Percentiles rank a stretch among this genome's conserved stretches.
phyloP scores from a whole-genome alignment of 768 basidiomycete species.

The Dentipellis fragilis region DNA sequence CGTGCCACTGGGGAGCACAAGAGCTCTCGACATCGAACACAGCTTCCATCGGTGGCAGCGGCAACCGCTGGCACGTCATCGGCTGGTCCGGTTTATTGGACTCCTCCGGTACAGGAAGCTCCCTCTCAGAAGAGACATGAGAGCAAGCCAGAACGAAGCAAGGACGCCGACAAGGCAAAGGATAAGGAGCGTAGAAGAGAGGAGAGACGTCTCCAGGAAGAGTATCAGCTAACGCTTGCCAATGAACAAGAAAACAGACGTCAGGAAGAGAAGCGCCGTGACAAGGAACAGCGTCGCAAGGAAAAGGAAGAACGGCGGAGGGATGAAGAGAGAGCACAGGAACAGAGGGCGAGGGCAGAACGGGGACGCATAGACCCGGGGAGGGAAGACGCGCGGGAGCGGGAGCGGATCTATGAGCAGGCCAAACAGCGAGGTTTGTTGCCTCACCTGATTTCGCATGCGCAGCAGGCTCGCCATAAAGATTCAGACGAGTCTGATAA shows the following conservation, averaged over 20 bases:
- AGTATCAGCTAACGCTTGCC: conserved; percentile 3
- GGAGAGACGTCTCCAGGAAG: conserved; percentile 11
- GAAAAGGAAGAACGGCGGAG: conserved; percentile 12
- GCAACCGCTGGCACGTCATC: not conserved
- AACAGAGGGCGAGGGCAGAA: conserved; percentile 14
- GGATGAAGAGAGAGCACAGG: conserved; percentile 11
- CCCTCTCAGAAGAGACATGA: conserved; percentile 14
- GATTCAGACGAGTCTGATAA: conserved; percentile 15
- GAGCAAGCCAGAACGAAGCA: conserved; percentile 17
- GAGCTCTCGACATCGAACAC: conserved; percentile 9
- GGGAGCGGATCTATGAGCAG: conserved; percentile 1
- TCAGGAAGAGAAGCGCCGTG: conserved; percentile 13
- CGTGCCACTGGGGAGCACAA: conserved; percentile 8
- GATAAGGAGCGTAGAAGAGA: conserved; percentile 11
- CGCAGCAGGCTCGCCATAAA: conserved; percentile 10
- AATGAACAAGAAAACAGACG: conserved; percentile 10
- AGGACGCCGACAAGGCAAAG: conserved; percentile 16
- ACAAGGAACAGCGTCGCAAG: conserved; percentile 11
- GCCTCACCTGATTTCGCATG: conserved; percentile 4
- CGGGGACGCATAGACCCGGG: conserved; percentile 1
- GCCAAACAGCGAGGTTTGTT: conserved; percentile 9
- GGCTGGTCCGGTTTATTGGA: conserved; percentile 7
- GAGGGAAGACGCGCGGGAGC: not conserved
- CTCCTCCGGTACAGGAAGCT: conserved; percentile 15
- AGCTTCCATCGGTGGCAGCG: not conserved